Evolutionary conservation across 305 asterid genomes (phyloP), one percentile per base, ranked within the genome.

Genomic region (Salvia sclarea): DNA sequence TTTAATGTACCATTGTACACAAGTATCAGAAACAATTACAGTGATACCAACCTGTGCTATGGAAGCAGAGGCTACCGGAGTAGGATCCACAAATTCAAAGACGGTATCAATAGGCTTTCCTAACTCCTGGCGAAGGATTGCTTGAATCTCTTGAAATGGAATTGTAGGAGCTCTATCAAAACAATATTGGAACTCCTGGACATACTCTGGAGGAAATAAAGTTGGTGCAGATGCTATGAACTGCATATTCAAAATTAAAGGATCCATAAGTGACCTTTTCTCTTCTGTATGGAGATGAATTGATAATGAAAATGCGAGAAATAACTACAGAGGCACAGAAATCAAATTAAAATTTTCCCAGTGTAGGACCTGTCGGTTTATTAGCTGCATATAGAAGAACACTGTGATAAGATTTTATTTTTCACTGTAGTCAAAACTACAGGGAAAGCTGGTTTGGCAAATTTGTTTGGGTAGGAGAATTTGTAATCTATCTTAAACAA

Each of bases 141-240:
- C 75, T 66, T 85, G 86, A 78, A 94, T 91, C 69, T 91, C 89
- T 78, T 80, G 83, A 77, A 75, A 94, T 40, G 97, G 98, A 80
- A 94, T 83, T 25, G 86, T 68, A 73, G 98, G 98, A 68, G 93
- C 88, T 73, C 93, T 85, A 77, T 94, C 99, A 69, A 94, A 94
- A 79, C 96, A 94, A 79, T 83, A 85, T 80, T 94, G 99, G 81
- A 94, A 91, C 79, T 94, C 99, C 82, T 91, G 76, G 64, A 91
- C 98, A 77, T 91, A 94, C 38, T 91, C 97, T 60, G 90, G 93
- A 55, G 99, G 99, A 79, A 94, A 94, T 54, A 94, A 75, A 40
- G 98, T 89, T 28, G 99, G 98, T 57, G 99, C 92, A 28, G 99
- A 94, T 64, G 99, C 99, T 75, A 94, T 82, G 77, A 94, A 85